These are phyloP conservation scores for Alloascoidea africana DNA, from an alignment of 805 yeast species.

Conservation along the genomic window DNA sequence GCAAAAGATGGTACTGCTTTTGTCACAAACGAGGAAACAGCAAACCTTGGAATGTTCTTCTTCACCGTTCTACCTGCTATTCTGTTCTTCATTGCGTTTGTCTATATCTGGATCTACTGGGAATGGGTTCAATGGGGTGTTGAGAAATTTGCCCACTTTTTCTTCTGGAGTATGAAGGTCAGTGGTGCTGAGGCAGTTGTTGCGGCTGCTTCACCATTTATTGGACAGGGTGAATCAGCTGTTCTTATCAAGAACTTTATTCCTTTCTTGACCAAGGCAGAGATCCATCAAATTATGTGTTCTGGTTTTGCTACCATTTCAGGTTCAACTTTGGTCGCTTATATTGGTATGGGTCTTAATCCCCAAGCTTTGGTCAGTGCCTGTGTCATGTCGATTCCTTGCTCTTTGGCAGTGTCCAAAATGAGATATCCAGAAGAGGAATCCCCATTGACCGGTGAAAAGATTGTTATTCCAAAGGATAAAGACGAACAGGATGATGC, in stretches of 20 bases:
- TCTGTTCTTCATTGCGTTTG: slow-evolving; percentile 47
- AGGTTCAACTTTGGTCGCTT: slow-evolving; percentile 47
- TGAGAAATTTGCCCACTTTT: slow-evolving; percentile 37
- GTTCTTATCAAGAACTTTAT: slow-evolving; percentile 43
- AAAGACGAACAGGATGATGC: slow-evolving; percentile 25
- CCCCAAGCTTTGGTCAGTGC: slow-evolving; percentile 50
- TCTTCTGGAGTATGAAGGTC: slow-evolving; percentile 43
- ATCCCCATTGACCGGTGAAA: slow-evolving; percentile 33
- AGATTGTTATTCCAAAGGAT: slow-evolving; percentile 30
- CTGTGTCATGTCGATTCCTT: slow-evolving; percentile 58
- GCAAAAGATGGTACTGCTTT: slow-evolving; percentile 50
- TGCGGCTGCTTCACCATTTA: slow-evolving; percentile 52
- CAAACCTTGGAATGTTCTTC: slow-evolving; percentile 31
- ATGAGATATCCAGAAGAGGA: slow-evolving; percentile 46
- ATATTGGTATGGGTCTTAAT: slow-evolving; percentile 46
- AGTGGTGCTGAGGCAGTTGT: slow-evolving; percentile 54
- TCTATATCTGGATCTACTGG: slow-evolving; percentile 43
- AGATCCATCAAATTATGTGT: slow-evolving; percentile 45
- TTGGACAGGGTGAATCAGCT: slow-evolving; percentile 54
- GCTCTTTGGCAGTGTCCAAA: slow-evolving; percentile 44
- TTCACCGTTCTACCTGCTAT: slow-evolving; percentile 49
- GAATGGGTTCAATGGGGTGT: slow-evolving; percentile 47
- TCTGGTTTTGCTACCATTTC: slow-evolving; percentile 53
- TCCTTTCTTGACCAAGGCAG: slow-evolving; percentile 44
- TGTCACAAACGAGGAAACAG: slow-evolving; percentile 26